phyloP scores from a whole-genome alignment of 495 filamentous ascomycete genomes.

The Pyronema omphalodes region DNA sequence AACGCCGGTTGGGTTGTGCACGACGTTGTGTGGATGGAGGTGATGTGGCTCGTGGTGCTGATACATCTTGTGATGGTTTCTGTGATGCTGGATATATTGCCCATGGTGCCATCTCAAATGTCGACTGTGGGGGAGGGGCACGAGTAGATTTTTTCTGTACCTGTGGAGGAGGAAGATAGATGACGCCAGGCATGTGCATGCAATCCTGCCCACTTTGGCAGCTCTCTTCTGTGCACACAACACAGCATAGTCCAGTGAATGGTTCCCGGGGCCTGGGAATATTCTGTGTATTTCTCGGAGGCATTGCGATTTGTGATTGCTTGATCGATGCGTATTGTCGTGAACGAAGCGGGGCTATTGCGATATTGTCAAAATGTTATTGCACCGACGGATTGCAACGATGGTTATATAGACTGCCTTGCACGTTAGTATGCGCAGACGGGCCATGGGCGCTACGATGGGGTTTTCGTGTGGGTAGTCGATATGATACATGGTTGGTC shows the following conservation, averaged over 20 bases:
- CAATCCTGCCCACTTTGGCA: neutral
- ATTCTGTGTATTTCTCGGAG: neutral
- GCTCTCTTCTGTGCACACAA: neutral
- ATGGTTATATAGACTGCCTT: too few species aligned
- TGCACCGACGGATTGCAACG: too few species aligned
- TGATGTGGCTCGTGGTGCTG: neutral
- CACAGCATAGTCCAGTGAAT: neutral
- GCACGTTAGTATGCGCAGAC: too few species aligned
- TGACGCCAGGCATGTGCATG: constrained; percentile 2
- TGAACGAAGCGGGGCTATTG: too few species aligned
- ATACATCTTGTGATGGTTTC: neutral
- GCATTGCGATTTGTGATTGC: neutral
- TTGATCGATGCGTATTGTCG: too few species aligned
- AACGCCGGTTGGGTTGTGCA: neutral
- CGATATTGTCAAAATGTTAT: too few species aligned
- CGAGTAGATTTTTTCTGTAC: neutral
- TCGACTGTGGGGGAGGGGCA: neutral
- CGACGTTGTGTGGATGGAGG: neutral
- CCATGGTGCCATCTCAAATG: constrained; percentile 4
- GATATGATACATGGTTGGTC: too few species aligned
- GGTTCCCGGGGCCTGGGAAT: neutral
- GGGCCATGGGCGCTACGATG: too few species aligned
- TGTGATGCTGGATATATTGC: neutral
- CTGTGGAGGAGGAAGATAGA: neutral
- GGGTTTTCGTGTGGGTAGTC: too few species aligned